A percentile compares a stretch with the other conserved stretches of the same genome.
phyloP scores from a whole-genome alignment of 305 asterid genomes.

The Vinca major region DNA sequence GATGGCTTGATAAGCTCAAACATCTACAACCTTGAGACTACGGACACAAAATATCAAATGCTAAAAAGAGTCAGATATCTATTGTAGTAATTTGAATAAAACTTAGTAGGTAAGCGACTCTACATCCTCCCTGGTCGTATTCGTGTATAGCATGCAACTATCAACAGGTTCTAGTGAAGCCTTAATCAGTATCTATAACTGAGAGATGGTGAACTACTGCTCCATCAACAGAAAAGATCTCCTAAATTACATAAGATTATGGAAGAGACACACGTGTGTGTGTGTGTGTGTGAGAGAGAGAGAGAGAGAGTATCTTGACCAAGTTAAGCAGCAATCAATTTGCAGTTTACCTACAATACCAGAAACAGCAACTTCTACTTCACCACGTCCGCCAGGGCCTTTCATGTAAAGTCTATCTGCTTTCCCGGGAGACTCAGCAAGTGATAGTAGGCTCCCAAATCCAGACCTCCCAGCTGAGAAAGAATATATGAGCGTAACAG shows the following conservation, averaged over 20 bases:
- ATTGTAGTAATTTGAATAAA: no score
- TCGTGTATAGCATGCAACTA: not conserved
- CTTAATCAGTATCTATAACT: not conserved
- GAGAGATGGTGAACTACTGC: not conserved
- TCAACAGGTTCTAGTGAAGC: not conserved
- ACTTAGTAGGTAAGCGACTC: not conserved
- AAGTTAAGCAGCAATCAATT: constrained; percentile 15
- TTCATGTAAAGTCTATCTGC: constrained; percentile 82
- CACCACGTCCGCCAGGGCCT: constrained; percentile 99
- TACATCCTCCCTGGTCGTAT: not conserved
- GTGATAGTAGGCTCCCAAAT: constrained; percentile 86
- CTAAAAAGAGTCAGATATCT: not conserved
- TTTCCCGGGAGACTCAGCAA: constrained; percentile 77
- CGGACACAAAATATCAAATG: not conserved
- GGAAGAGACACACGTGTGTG: no score
- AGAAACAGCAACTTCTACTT: constrained; percentile 97
- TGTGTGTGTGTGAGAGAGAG: no score
- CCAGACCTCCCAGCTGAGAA: constrained; percentile 78
- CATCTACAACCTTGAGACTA: not conserved
- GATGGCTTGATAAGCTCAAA: not conserved
- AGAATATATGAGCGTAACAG: not conserved
- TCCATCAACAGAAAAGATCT: not conserved
- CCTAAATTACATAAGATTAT: no score
- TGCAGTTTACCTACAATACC: constrained; percentile 65
- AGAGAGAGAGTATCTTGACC: not conserved